These are phyloP conservation scores for Ophiostoma perfectum DNA, from an alignment of 2,329 filamentous ascomycete genomes.

Conservation along the genomic window DNA sequence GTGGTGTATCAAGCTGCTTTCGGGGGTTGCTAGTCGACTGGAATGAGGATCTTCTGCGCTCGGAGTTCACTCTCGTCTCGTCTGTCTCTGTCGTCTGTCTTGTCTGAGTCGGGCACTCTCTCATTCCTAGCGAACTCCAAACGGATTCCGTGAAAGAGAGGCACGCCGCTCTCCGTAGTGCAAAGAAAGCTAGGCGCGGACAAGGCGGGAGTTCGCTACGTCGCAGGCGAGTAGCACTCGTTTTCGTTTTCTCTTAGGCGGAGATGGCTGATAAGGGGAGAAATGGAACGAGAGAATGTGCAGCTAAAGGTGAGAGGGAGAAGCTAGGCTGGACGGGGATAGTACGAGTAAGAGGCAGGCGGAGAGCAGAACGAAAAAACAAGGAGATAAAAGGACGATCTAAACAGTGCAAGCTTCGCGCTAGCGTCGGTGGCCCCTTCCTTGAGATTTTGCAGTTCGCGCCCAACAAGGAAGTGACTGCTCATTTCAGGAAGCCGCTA, in stretches of 20 bases:
- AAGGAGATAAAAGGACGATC: not conserved
- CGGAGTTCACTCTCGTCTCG: not conserved
- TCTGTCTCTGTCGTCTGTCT: not conserved
- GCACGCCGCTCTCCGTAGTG: not conserved
- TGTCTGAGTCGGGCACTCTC: not conserved
- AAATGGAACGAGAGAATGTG: not conserved
- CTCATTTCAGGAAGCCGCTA: not conserved
- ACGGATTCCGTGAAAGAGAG: not conserved
- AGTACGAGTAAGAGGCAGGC: not conserved
- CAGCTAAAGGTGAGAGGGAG: not conserved
- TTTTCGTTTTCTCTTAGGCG: not conserved
- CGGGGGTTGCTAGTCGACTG: not conserved
- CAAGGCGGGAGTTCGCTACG: not conserved
- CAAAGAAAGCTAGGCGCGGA: not conserved
- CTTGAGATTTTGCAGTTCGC: not conserved
- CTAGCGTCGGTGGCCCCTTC: not conserved
- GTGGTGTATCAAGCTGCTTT: not conserved
- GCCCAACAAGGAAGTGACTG: not conserved
- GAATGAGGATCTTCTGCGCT: not conserved
- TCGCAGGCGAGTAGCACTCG: not conserved
- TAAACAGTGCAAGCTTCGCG: not conserved
- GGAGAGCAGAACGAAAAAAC: not conserved
- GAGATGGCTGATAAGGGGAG: not conserved
- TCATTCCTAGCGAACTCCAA: not conserved
- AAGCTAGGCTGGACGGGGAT: not conserved